These are phyloP conservation scores for Ramichloridium luteum DNA, from an alignment of 2,329 filamentous ascomycete genomes.

Conservation along the genomic window DNA sequence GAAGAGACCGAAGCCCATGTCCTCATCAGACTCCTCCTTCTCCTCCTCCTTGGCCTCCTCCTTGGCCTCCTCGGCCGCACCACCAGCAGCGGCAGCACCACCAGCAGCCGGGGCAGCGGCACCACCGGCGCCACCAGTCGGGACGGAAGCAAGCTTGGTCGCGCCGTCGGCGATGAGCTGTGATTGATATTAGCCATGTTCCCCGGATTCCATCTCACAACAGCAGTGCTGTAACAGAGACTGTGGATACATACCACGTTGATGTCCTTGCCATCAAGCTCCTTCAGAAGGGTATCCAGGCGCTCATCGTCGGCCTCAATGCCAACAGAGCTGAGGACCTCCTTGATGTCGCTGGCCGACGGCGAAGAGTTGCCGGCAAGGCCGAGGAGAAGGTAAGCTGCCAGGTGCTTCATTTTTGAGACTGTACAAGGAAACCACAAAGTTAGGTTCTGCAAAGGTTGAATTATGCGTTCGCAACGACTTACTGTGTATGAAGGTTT, in stretches of 20 bases:
- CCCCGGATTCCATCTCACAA: neutral
- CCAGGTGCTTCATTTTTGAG: constrained; percentile 99
- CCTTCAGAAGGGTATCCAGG: constrained; percentile 71
- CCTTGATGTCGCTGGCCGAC: constrained; percentile 74
- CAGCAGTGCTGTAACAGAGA: too few relatives aligned
- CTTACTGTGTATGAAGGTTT: constrained; percentile 3
- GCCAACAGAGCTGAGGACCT: constrained; percentile 82
- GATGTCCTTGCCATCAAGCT: constrained; percentile 87
- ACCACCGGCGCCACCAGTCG: constrained; percentile 74
- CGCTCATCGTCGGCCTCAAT: constrained; percentile 87
- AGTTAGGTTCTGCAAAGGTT: constrained; percentile 12
- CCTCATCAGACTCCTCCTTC: constrained; percentile 68
- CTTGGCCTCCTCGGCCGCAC: constrained; percentile 45
- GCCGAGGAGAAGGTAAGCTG: constrained; percentile 93
- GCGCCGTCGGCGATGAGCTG: constrained; percentile 87
- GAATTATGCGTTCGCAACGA: constrained; percentile 2
- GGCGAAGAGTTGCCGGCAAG: constrained; percentile 87
- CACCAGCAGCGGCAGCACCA: constrained; percentile 58
- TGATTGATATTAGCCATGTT: constrained; percentile 20
- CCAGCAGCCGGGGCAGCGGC: constrained; percentile 56
- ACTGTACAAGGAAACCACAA: too few relatives aligned
- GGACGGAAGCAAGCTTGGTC: constrained; percentile 92
- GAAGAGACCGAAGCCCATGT: constrained; percentile 66
- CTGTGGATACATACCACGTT: constrained; percentile 64
- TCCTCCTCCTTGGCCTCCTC: constrained; percentile 55